Percentiles rank a stretch among this genome's conserved stretches.
Conservation (phyloP, 495 filamentous ascomycete species). For the Aeminium ludgeri region DNA sequence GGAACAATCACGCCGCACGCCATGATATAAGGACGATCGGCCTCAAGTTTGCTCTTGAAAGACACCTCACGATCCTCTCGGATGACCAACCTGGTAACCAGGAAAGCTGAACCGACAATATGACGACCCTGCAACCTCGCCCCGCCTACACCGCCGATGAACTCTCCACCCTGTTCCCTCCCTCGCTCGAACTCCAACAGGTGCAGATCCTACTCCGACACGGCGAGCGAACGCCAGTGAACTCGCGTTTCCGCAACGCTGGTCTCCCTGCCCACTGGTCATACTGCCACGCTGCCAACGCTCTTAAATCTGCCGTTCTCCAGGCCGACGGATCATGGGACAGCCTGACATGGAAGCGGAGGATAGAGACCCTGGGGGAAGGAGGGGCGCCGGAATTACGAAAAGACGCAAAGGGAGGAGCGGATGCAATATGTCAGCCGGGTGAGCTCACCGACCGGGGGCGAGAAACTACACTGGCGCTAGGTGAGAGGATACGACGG, state of each 20-base stretch:
- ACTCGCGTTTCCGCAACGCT: constrained; percentile 67
- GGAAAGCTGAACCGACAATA: constrained; percentile 21
- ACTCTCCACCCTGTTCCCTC: constrained; percentile 65
- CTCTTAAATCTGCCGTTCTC: constrained; percentile 54
- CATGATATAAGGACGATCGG: too few species aligned
- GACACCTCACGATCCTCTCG: not conserved
- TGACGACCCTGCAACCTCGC: constrained; percentile 64
- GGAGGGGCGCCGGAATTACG: constrained; percentile 55
- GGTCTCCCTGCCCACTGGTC: constrained; percentile 53
- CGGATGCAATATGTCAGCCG: constrained; percentile 66
- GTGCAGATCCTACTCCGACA: constrained; percentile 86
- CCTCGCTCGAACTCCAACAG: constrained; percentile 59
- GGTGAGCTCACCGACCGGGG: constrained; percentile 83
- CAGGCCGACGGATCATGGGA: constrained; percentile 43
- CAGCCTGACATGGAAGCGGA: constrained; percentile 57
- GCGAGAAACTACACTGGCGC: constrained; percentile 61
- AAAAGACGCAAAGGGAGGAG: constrained; percentile 44
- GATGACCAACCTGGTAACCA: not conserved
- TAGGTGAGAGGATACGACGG: constrained; percentile 60
- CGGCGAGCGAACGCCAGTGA: constrained; percentile 76
- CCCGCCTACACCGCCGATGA: constrained; percentile 66
- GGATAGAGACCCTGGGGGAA: constrained; percentile 61
- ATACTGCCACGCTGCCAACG: constrained; percentile 65
- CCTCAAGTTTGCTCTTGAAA: too few species aligned
- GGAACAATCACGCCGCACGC: too few species aligned